Percentiles rank a stretch among this genome's conserved stretches.
Evolutionary conservation across 106 monocot genomes (phyloP).

Genomic region (Cymbidium sinense): DNA sequence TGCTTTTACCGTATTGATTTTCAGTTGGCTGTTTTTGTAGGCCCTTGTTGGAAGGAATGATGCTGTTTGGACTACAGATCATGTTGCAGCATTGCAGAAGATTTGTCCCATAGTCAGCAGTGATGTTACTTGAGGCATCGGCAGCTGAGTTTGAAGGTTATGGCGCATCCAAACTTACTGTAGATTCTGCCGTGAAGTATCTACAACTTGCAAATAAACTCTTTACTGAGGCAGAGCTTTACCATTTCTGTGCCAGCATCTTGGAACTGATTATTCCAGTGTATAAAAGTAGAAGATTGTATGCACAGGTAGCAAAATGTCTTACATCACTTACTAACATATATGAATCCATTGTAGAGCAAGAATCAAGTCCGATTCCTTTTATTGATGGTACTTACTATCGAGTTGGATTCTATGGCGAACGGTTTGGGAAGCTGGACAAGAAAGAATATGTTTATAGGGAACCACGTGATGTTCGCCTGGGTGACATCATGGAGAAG

Average conservation of each 20-base stretch:
- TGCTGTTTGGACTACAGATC: slow-evolving; percentile 89
- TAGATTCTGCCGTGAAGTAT: slow-evolving; percentile 96
- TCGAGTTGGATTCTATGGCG: slow-evolving; percentile 91
- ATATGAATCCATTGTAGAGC: slow-evolving; percentile 91
- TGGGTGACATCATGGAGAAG: slow-evolving; percentile 99
- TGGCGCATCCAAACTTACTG: slow-evolving; percentile 96
- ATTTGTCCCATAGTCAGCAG: slow-evolving; percentile 89
- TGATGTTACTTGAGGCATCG: slow-evolving; percentile 69
- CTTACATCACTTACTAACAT: slow-evolving; percentile 89
- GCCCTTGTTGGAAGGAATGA: slow-evolving; percentile 97
- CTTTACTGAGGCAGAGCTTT: slow-evolving; percentile 87
- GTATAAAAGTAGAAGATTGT: slow-evolving; percentile 83
- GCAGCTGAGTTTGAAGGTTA: slow-evolving; percentile 99
- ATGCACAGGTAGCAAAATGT: slow-evolving; percentile 88
- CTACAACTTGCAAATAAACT: slow-evolving; percentile 93
- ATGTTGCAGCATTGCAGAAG: slow-evolving; percentile 72
- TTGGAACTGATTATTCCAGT: slow-evolving; percentile 97
- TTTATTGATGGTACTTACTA: slow-evolving; percentile 97
- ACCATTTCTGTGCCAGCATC: slow-evolving; percentile 92
- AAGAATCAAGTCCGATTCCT: slow-evolving; percentile 90
- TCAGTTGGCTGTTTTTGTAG: slow-evolving; percentile 22
- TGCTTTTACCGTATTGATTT: background rate
- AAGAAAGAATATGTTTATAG: slow-evolving; percentile 85
- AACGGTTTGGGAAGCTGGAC: slow-evolving; percentile 77
- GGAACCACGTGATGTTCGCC: slow-evolving; percentile 84